Percentiles rank a stretch among this genome's conserved stretches.
Evolutionary conservation across 1,139 yeast genomes (phyloP).

Genomic region (Hemisphaericaspora lyxosophila): DNA sequence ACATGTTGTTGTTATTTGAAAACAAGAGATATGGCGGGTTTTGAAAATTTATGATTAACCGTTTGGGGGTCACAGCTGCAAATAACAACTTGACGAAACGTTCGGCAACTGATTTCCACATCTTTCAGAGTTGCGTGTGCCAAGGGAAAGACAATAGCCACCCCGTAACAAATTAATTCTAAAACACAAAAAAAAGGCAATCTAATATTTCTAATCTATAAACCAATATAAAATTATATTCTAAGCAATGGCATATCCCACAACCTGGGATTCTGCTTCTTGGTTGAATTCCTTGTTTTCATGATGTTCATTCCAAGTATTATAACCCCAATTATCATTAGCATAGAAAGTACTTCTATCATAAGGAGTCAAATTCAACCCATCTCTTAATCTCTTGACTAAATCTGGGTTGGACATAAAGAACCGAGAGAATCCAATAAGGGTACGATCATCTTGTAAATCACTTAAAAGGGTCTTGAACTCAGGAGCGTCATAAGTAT

Average conservation of each 20-base stretch:
- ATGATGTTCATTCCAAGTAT: slow-evolving; percentile 16
- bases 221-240: background rate
- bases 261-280: background rate
- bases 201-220: no score
- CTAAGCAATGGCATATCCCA: background rate
- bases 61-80: no score
- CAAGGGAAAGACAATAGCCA: no score
- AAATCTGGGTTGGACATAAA: slow-evolving; percentile 54
- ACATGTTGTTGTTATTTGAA: no score
- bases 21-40: no score
- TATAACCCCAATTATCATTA: slow-evolving; percentile 16
- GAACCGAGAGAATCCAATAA: slow-evolving; percentile 41
- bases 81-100: no score
- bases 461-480: background rate
- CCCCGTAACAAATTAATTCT: no score
- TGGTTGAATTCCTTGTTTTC: background rate
- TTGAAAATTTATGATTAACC: no score
- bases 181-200: no score
- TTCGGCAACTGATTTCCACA: no score
- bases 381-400: slow-evolving; percentile 40
- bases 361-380: slow-evolving; percentile 33
- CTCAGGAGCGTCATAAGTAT: background rate
- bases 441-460: background rate
- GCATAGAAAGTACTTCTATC: slow-evolving; percentile 20
- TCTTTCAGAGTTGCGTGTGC: no score